Evolutionary conservation across 441 rosid genomes (phyloP).

Genomic region (Adansonia grandidieri): DNA sequence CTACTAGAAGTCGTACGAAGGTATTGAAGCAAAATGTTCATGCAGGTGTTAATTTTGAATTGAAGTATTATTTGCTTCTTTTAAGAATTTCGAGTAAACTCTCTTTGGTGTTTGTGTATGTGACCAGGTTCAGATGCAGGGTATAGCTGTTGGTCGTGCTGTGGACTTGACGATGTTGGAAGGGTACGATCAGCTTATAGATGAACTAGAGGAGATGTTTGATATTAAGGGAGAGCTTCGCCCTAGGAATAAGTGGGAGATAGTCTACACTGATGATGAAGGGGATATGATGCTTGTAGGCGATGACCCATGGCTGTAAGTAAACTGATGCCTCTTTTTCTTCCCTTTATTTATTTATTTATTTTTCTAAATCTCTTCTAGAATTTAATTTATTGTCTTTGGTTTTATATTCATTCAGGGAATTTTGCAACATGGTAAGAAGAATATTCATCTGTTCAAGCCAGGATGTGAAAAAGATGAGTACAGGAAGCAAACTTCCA

Average conservation of each 20-base stretch:
- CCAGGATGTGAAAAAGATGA: conserved; percentile 74
- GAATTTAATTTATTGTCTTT: not conserved
- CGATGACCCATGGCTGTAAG: conserved; percentile 76
- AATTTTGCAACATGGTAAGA: conserved; percentile 72
- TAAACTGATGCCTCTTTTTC: not conserved
- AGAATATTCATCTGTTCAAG: conserved; percentile 67
- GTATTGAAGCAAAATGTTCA: conserved; percentile 22
- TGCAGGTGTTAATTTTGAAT: not conserved
- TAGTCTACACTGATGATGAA: conserved; percentile 74
- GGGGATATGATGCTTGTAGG: conserved; percentile 84
- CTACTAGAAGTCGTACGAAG: conserved; percentile 63
- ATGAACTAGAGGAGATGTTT: conserved; percentile 68
- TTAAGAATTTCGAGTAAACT: conserved; percentile 6
- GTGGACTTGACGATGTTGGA: conserved; percentile 55
- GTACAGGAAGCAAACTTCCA: conserved; percentile 51
- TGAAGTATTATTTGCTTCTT: not conserved
- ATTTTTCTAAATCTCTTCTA: too few species aligned
- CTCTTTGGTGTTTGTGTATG: conserved; percentile 16
- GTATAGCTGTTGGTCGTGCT: conserved; percentile 69
- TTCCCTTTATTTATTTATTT: too few species aligned
- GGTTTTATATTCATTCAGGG: conserved; percentile 41
- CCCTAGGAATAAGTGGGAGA: conserved; percentile 60
- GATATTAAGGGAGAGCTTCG: conserved; percentile 58
- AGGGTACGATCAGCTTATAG: conserved; percentile 61
- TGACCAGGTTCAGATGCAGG: conserved; percentile 77